These are phyloP conservation scores for Aspergillus sp. DNA, from an alignment of 2,329 filamentous ascomycete genomes.

Conservation along the genomic window DNA sequence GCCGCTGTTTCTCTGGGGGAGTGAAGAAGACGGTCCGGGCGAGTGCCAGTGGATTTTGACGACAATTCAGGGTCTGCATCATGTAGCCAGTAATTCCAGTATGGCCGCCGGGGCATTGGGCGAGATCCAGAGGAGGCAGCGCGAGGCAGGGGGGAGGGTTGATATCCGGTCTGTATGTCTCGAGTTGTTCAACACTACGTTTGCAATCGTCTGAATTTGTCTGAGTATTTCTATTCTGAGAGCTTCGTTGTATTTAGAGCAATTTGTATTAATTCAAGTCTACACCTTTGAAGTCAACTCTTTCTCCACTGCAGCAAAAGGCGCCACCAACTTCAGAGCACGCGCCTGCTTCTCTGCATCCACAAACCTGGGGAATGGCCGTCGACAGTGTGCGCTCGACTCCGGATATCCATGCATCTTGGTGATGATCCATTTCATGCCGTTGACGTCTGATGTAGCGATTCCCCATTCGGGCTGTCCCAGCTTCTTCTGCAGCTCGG, in stretches of 20 bases:
- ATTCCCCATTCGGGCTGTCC: conserved; percentile 58
- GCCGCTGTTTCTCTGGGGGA: neutral
- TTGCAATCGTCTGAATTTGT: neutral
- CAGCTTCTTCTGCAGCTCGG: conserved; percentile 51
- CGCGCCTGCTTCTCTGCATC: conserved; percentile 42
- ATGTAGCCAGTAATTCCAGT: neutral
- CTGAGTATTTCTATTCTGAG: neutral
- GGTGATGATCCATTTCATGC: conserved; percentile 60
- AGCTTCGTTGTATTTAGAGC: no score
- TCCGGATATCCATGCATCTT: conserved; percentile 55
- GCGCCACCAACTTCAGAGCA: neutral
- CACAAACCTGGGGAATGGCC: conserved; percentile 54
- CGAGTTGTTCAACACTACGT: neutral
- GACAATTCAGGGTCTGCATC: neutral
- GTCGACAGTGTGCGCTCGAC: conserved; percentile 52
- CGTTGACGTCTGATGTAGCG: conserved; percentile 59
- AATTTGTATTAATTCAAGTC: no score
- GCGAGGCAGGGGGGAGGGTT: neutral
- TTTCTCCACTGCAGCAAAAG: no score
- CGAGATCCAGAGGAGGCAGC: neutral
- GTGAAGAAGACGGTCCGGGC: neutral
- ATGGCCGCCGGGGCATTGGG: neutral
- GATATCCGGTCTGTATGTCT: conserved; percentile 1
- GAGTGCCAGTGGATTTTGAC: neutral
- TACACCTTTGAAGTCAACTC: no score